Percentiles rank a stretch among this genome's conserved stretches.
phyloP scores from a whole-genome alignment of 2,329 filamentous ascomycete species.

The Claviceps spartinae region DNA sequence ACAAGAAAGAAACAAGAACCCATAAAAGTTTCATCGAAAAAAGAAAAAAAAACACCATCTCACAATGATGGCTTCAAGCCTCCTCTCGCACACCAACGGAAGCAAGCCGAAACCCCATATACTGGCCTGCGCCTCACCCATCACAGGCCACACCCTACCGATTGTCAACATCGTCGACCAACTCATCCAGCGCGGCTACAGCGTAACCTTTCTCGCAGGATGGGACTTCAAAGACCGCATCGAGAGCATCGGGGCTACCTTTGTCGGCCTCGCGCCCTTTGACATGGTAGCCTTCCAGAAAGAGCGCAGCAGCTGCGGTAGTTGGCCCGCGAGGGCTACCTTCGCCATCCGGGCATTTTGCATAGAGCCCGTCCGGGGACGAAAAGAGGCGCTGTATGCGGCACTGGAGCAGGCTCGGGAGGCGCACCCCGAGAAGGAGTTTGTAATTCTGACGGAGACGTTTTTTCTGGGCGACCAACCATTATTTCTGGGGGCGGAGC shows the following conservation, averaged over 20 bases:
- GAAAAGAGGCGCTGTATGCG: background rate
- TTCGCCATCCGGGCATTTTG: background rate
- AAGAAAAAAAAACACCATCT: background rate
- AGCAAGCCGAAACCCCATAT: conserved; percentile 15
- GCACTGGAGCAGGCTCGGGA: background rate
- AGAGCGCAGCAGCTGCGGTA: background rate
- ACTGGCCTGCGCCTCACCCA: conserved; percentile 15
- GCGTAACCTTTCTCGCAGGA: conserved; percentile 27
- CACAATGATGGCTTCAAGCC: background rate
- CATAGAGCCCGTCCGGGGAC: background rate
- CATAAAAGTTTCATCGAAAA: background rate
- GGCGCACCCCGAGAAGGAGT: conserved; percentile 16
- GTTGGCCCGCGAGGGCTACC: rapidly evolving
- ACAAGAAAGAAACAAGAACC: too few species aligned
- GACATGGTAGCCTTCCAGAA: background rate
- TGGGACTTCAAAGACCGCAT: conserved; percentile 18
- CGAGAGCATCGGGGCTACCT: background rate
- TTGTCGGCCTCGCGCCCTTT: background rate
- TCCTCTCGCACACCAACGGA: background rate
- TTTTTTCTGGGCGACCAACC: conserved; percentile 24
- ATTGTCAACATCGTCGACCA: conserved; percentile 21
- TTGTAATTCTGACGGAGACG: conserved; percentile 31
- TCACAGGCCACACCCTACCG: conserved; percentile 19
- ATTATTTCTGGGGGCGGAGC: conserved; percentile 22
- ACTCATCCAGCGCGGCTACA: conserved; percentile 25